A percentile compares a stretch with the other conserved stretches of the same genome.
Evolutionary conservation across 306 rosid genomes (phyloP).

Genomic region (Cucumis sativus): DNA sequence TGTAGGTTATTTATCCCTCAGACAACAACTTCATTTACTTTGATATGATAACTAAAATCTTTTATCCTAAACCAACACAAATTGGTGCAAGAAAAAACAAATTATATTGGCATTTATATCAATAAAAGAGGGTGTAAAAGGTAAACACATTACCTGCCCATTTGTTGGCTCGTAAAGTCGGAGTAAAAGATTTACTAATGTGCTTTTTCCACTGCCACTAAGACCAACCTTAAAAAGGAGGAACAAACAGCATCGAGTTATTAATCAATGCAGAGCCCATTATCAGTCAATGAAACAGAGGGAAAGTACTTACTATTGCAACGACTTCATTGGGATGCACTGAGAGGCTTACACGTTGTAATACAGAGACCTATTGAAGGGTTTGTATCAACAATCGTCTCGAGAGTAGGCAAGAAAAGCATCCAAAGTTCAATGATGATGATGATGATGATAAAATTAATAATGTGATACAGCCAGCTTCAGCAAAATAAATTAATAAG

Average conservation of each 20-base stretch:
- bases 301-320: constrained; percentile 68
- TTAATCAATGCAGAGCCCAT: neutral
- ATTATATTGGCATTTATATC: neutral
- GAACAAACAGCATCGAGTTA: constrained; percentile 4
- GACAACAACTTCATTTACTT: neutral
- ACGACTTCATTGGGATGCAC: constrained; percentile 79
- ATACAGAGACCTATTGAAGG: constrained; percentile 61
- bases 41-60: neutral
- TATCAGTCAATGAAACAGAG: constrained; percentile 10
- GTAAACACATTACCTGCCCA: constrained; percentile 62
- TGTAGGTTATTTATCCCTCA: neutral
- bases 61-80: neutral
- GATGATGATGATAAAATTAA: too few relatives aligned
- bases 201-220: constrained; percentile 98
- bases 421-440: neutral
- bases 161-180: constrained; percentile 86
- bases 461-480: neutral
- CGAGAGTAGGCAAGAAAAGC: constrained; percentile 13
- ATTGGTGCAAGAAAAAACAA: neutral
- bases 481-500: neutral
- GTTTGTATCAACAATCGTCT: constrained; percentile 14
- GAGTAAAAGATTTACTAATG: constrained; percentile 87
- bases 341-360: constrained; percentile 48
- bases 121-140: neutral
- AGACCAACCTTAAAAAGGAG: constrained; percentile 61